Conservation (phyloP, 805 yeast species). For the Suhomyces emberorum region DNA sequence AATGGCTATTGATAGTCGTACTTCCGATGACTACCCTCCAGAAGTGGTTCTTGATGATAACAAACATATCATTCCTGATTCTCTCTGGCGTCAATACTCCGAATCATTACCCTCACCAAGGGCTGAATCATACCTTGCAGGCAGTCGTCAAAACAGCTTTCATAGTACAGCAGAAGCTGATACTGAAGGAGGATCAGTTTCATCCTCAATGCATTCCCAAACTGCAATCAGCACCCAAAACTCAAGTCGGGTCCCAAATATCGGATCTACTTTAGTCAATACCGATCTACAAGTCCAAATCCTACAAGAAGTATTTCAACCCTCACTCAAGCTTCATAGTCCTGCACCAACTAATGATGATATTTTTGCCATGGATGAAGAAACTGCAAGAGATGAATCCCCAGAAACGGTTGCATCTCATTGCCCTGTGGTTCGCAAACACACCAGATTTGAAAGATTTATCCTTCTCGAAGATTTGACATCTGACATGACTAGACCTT, state of each 20-base stretch:
- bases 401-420: not conserved
- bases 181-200: not conserved
- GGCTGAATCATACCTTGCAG: conserved; percentile 9
- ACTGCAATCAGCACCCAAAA: not conserved
- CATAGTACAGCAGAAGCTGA: not conserved
- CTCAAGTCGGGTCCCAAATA: conserved; percentile 10
- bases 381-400: conserved; percentile 1
- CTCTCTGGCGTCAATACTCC: conserved; percentile 64
- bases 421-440: conserved; percentile 29
- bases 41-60: conserved; percentile 93
- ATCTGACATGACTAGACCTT: conserved; percentile 74
- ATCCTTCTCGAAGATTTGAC: conserved; percentile 89
- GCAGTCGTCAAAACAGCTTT: conserved; percentile 5
- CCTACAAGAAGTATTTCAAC: conserved; percentile 36
- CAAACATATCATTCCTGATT: conserved; percentile 84
- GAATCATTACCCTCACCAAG: conserved; percentile 19
- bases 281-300: conserved; percentile 38
- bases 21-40: conserved; percentile 38
- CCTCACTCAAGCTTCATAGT: conserved; percentile 13
- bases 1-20: not conserved
- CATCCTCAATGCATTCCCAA: conserved; percentile 3
- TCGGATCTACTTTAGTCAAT: conserved; percentile 36
- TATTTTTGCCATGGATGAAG: conserved; percentile 45
- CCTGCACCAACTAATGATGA: conserved; percentile 37
- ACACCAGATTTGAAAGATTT: conserved; percentile 70